Conservation (phyloP, 2,329 filamentous ascomycete species). For the Xylariaceae sp. region DNA sequence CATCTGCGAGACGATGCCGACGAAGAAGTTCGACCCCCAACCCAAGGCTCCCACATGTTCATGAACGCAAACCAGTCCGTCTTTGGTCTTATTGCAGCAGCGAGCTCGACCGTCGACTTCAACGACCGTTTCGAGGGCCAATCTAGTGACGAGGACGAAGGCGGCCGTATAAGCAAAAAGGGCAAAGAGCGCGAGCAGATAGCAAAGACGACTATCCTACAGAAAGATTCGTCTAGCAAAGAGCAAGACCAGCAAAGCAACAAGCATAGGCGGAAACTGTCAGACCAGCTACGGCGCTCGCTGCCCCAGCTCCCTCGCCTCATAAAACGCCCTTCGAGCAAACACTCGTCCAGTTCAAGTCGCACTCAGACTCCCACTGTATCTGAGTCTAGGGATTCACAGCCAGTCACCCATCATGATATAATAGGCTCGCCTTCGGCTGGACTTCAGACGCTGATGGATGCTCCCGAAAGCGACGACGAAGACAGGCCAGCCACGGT, state of each 20-base stretch:
- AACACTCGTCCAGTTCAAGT: slow-evolving; percentile 22
- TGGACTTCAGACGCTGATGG: slow-evolving; percentile 23
- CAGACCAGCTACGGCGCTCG: slow-evolving; percentile 63
- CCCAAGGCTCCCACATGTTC: slow-evolving; percentile 46
- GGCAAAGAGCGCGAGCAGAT: slow-evolving; percentile 25
- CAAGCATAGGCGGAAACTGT: slow-evolving; percentile 56
- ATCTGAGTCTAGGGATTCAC: slow-evolving; percentile 29
- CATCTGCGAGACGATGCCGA: slow-evolving; percentile 46
- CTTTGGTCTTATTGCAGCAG: slow-evolving; percentile 86
- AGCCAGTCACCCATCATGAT: slow-evolving; percentile 16
- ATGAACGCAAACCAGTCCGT: slow-evolving; percentile 90
- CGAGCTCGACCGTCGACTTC: slow-evolving; percentile 78
- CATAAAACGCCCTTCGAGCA: slow-evolving; percentile 36
- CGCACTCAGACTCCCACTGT: slow-evolving; percentile 39
- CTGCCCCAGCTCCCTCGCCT: slow-evolving; percentile 56
- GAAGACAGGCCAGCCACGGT: slow-evolving; percentile 60
- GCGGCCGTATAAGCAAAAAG: slow-evolving; percentile 31
- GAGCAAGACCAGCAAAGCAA: slow-evolving; percentile 31
- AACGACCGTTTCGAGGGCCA: slow-evolving; percentile 73
- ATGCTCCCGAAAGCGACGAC: slow-evolving; percentile 26
- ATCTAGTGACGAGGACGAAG: slow-evolving; percentile 75
- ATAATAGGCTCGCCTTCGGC: slow-evolving; percentile 7
- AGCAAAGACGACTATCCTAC: slow-evolving; percentile 31
- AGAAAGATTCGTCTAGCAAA: slow-evolving; percentile 32
- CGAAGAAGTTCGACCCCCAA: slow-evolving; percentile 43